These are phyloP conservation scores for Kwoniella mangroviensis DNA, from an alignment of 768 basidiomycete genomes.

Conservation along the genomic window DNA sequence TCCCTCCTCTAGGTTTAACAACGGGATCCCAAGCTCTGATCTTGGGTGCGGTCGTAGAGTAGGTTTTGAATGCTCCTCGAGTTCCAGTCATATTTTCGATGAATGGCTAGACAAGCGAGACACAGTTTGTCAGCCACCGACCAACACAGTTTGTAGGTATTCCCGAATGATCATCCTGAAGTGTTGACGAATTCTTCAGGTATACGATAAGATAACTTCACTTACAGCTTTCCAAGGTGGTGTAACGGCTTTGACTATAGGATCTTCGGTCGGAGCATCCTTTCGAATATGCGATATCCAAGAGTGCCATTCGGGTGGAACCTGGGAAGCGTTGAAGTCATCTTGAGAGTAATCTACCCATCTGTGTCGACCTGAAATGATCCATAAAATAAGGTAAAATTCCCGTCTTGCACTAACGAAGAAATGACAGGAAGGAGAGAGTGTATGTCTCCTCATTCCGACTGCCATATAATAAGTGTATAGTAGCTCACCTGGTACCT, in stretches of 20 bases:
- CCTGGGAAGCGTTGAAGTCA: slow-evolving; percentile 87
- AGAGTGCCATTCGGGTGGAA: slow-evolving; percentile 95
- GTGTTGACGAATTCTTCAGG: too few relatives aligned
- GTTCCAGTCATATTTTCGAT: slow-evolving; percentile 91
- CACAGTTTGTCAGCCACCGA: too few relatives aligned
- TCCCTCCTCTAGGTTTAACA: slow-evolving; percentile 16
- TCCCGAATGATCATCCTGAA: too few relatives aligned
- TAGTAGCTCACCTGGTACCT: slow-evolving; percentile 73
- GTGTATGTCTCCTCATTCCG: too few relatives aligned
- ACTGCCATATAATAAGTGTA: not conserved
- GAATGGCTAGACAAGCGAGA: slow-evolving; percentile 67
- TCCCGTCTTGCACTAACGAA: not conserved
- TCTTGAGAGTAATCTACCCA: slow-evolving; percentile 85
- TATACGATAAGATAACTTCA: too few relatives aligned
- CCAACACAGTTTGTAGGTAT: too few relatives aligned
- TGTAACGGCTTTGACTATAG: slow-evolving; percentile 68
- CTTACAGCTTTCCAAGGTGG: slow-evolving; percentile 85
- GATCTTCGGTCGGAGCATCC: slow-evolving; percentile 76
- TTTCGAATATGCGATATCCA: slow-evolving; percentile 91
- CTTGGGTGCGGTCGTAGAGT: slow-evolving; percentile 85
- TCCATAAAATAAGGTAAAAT: not conserved
- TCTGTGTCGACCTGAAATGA: slow-evolving; percentile 21
- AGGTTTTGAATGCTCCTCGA: slow-evolving; percentile 83
- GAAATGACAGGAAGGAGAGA: too few relatives aligned
- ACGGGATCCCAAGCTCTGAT: slow-evolving; percentile 81